phyloP scores from a whole-genome alignment of 2,329 filamentous ascomycete genomes.

The Fusarium ramigenum region DNA sequence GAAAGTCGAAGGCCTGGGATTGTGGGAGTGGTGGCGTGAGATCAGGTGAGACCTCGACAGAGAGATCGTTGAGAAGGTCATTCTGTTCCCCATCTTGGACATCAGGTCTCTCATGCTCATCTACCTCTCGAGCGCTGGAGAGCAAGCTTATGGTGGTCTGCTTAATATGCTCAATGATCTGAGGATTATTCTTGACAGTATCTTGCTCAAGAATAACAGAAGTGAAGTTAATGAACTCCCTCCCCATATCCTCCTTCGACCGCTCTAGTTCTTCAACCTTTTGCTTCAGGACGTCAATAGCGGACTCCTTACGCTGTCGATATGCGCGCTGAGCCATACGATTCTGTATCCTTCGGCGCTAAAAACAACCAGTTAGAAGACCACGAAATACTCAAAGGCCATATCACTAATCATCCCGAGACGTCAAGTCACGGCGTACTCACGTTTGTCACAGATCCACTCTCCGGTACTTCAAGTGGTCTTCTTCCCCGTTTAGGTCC shows the following conservation, averaged over 20 bases:
- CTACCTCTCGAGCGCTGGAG: neutral
- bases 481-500: neutral
- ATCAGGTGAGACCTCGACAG: accelerated
- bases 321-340: conserved; percentile 17
- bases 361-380: neutral
- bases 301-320: conserved; percentile 10
- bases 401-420: neutral
- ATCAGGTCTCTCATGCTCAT: neutral
- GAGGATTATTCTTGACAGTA: neutral
- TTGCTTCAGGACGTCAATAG: conserved; percentile 1
- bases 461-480: neutral
- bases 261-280: neutral
- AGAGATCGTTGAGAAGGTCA: accelerated
- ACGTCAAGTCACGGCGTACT: neutral
- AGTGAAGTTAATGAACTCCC: conserved; percentile 3
- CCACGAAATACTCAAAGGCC: neutral
- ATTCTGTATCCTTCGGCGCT: conserved; percentile 10
- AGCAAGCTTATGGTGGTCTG: neutral
- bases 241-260: neutral
- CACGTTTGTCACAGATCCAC: neutral
- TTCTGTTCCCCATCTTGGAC: neutral
- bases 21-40: accelerated
- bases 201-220: neutral
- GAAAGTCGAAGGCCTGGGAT: neutral
- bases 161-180: conserved; percentile 8